Evolutionary conservation across 176 grass and related monocot species (phyloP).

Genomic region (Oryza nivara): DNA sequence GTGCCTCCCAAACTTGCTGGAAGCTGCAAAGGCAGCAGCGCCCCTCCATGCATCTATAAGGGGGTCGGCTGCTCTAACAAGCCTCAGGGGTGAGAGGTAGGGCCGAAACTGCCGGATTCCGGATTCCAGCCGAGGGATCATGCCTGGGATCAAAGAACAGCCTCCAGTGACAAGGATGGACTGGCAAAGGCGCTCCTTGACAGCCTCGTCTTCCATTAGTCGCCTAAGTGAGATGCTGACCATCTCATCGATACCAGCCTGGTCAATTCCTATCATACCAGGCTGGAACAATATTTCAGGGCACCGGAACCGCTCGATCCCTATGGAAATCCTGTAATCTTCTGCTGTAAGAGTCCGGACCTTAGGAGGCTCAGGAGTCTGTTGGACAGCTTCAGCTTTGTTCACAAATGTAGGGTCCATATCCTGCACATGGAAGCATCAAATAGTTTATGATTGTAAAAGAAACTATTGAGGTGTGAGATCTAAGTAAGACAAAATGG

Average conservation of each 20-base stretch:
- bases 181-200: constrained; percentile 75
- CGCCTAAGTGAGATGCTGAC: constrained; percentile 73
- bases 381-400: constrained; percentile 54
- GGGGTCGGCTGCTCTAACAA: constrained; percentile 65
- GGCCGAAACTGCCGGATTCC: constrained; percentile 74
- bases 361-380: constrained; percentile 53
- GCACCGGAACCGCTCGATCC: constrained; percentile 77
- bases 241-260: constrained; percentile 87
- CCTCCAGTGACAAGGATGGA: constrained; percentile 86
- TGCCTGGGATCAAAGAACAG: constrained; percentile 76
- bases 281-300: constrained; percentile 90
- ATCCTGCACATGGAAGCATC: constrained; percentile 51
- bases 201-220: constrained; percentile 53
- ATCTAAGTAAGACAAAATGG: constrained; percentile 21
- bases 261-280: constrained; percentile 80
- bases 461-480: constrained; percentile 6
- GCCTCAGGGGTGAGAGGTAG: constrained; percentile 70
- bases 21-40: constrained; percentile 66
- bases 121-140: constrained; percentile 77
- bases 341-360: constrained; percentile 60
- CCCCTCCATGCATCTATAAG: constrained; percentile 87
- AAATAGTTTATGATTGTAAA: constrained; percentile 13
- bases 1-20: constrained; percentile 58
- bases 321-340: constrained; percentile 74
- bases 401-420: constrained; percentile 84